These are phyloP conservation scores for Thinopyrum elongatum DNA, from an alignment of 176 grass and related monocot genomes.

Conservation along the genomic window DNA sequence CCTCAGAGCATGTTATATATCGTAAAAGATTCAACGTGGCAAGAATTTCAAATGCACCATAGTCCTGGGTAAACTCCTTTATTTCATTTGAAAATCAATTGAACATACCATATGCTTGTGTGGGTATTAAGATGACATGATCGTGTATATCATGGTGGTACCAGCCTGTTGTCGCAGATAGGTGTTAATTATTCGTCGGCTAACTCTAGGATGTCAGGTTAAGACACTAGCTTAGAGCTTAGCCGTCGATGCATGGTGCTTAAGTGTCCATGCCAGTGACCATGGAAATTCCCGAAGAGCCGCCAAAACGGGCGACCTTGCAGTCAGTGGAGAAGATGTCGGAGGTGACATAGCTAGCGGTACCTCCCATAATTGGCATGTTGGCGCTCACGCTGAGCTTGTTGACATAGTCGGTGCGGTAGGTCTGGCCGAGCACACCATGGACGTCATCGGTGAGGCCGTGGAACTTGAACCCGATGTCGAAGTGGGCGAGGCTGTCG, in stretches of 20 bases:
- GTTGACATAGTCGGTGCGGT: slow-evolving; percentile 53
- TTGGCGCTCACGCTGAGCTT: slow-evolving; percentile 33
- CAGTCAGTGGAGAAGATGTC: slow-evolving; percentile 56
- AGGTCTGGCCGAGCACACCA: slow-evolving; percentile 68
- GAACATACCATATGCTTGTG: no score
- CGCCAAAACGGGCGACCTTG: slow-evolving; percentile 29
- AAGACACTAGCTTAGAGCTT: no score
- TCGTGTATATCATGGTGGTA: no score
- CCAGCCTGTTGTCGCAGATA: no score
- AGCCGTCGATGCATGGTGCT: neutral
- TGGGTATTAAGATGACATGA: no score
- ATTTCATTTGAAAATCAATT: no score
- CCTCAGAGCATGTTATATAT: no score
- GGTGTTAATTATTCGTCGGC: neutral
- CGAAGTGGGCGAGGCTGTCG: slow-evolving; percentile 55
- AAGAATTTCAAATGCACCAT: no score
- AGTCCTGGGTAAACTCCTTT: no score
- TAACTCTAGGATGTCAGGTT: neutral
- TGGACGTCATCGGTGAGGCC: slow-evolving; percentile 45
- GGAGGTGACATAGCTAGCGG: slow-evolving; percentile 28
- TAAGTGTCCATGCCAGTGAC: neutral
- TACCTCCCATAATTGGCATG: slow-evolving; percentile 58
- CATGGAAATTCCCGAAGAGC: neutral
- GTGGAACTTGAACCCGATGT: slow-evolving; percentile 65
- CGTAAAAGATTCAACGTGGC: no score